Evolutionary conservation across 345 rosid species (phyloP), one percentile per base, ranked within the genome.

Genomic region (Brassica nigra): DNA sequence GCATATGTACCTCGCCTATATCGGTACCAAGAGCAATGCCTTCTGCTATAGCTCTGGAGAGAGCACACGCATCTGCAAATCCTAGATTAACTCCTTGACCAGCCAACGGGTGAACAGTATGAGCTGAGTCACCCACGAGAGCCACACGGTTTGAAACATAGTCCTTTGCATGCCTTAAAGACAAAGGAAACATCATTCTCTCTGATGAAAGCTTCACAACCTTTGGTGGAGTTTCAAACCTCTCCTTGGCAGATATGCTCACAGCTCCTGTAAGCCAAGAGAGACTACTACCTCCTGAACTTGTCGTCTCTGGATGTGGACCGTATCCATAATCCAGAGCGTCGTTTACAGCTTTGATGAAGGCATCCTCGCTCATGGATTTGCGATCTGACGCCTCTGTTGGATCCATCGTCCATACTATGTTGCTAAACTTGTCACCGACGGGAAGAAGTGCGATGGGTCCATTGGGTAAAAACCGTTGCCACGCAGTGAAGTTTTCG

Each of bases 391-490:
- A 84, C 14, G 95, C 81, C 78, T 90, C 92, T 74, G 86, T 77
- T 29, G 97, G 95, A 81, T 75, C 91, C 97, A 91, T 91, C 15
- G 97, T 92, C 99, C 97, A 95, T 52, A 92, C 97, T 7, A 95
- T 90, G 74, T 95, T 95, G 89, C 99, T 95, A 74, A 83, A 95
- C 55, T 76, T 95, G 75, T 89, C 97, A 64, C 99, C 91, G 0
- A 95, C 64, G 8, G 99, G 97, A 80, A 92, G 82, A 72, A 95
- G 91, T 11, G 97, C 97, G 57, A 95, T 88, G 29, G 99, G 99
- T 61, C 97, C 99, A 70, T 87, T 65, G 14, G 97, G 95, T 74
- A 95, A 87, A 84, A 95, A 92, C 74, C 97, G 87, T 83, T 95
- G 97, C 97, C 99, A 92, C 12, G 99, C 97, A 64, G 94, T 86